Evolutionary conservation across 805 yeast species (phyloP).

Genomic region (Kodamaea hsintzibuensis): DNA sequence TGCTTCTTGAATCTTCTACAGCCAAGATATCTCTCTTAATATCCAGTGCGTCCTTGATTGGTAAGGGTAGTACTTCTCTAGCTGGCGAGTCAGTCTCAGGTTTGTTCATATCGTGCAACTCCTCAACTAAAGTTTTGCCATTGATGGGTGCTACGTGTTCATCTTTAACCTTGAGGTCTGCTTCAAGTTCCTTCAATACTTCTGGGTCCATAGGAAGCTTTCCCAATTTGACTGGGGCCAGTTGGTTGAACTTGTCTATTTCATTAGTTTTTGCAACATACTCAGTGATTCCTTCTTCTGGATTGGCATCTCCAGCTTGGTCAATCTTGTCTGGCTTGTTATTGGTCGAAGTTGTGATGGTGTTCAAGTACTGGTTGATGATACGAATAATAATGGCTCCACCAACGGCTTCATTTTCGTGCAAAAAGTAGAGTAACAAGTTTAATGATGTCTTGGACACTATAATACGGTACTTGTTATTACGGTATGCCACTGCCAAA

Average conservation of each 20-base stretch:
- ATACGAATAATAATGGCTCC: slow-evolving; percentile 85
- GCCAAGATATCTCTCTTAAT: slow-evolving; percentile 74
- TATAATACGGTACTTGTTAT: slow-evolving; percentile 69
- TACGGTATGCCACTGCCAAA: slow-evolving; percentile 71
- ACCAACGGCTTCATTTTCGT: slow-evolving; percentile 89
- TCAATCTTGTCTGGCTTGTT: slow-evolving; percentile 40
- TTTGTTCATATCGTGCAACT: slow-evolving; percentile 59
- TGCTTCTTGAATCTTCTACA: slow-evolving; percentile 80
- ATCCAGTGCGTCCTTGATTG: slow-evolving; percentile 77
- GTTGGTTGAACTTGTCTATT: slow-evolving; percentile 63
- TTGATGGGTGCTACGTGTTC: slow-evolving; percentile 41
- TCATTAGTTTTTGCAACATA: slow-evolving; percentile 44
- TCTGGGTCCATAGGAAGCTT: slow-evolving; percentile 85
- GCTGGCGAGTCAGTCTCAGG: slow-evolving; percentile 67
- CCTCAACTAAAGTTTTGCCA: slow-evolving; percentile 57
- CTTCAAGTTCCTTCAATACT: slow-evolving; percentile 77
- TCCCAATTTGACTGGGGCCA: slow-evolving; percentile 72
- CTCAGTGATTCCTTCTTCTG: slow-evolving; percentile 54
- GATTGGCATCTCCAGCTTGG: slow-evolving; percentile 49
- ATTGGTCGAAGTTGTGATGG: slow-evolving; percentile 40
- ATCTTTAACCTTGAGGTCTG: slow-evolving; percentile 80
- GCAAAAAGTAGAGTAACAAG: slow-evolving; percentile 78
- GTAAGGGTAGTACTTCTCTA: slow-evolving; percentile 78
- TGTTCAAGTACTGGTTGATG: slow-evolving; percentile 78
- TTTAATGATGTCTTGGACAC: slow-evolving; percentile 85